A percentile compares a stretch with the other conserved stretches of the same genome.
These are phyloP conservation scores for Phytopythium ostracodes DNA, from an alignment of 352 stramenopile species.

Conservation along the genomic window DNA sequence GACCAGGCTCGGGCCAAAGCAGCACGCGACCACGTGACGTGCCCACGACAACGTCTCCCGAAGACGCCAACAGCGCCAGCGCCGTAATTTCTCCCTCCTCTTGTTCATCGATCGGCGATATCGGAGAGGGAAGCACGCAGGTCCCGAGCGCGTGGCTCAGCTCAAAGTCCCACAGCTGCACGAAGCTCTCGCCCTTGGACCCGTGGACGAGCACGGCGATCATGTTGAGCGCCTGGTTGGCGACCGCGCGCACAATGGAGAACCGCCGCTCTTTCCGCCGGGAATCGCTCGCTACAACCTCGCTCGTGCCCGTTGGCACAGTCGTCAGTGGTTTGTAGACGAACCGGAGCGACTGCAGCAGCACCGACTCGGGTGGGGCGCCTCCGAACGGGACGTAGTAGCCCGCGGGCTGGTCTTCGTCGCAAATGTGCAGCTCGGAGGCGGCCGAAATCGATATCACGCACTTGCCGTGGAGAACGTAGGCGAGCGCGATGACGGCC, in stretches of 20 bases:
- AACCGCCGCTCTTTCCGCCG: constrained; percentile 23
- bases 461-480: constrained; percentile 55
- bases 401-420: constrained; percentile 65
- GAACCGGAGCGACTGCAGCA: constrained; percentile 54
- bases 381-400: constrained; percentile 70
- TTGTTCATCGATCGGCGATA: not conserved
- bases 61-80: constrained; percentile 44
- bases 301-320: not conserved
- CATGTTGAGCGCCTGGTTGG: constrained; percentile 43
- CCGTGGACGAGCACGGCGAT: constrained; percentile 43
- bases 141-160: constrained; percentile 60
- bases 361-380: constrained; percentile 44
- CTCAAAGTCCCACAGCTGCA: constrained; percentile 77
- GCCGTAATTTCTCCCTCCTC: constrained; percentile 45
- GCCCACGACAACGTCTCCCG: constrained; percentile 43
- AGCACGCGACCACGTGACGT: constrained; percentile 41
- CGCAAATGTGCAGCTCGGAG: constrained; percentile 57
- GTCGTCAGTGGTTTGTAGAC: not conserved
- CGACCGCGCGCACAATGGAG: constrained; percentile 46
- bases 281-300: not conserved
- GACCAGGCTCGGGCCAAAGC: constrained; percentile 29
- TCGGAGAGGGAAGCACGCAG: constrained; percentile 24
- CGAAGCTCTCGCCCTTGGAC: constrained; percentile 43
- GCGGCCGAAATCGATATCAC: constrained; percentile 61
- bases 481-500: constrained; percentile 47